A percentile compares a stretch with the other conserved stretches of the same genome.
Conservation (phyloP, 139 green algal species). For the Chlamydomonas sphaeroides region DNA sequence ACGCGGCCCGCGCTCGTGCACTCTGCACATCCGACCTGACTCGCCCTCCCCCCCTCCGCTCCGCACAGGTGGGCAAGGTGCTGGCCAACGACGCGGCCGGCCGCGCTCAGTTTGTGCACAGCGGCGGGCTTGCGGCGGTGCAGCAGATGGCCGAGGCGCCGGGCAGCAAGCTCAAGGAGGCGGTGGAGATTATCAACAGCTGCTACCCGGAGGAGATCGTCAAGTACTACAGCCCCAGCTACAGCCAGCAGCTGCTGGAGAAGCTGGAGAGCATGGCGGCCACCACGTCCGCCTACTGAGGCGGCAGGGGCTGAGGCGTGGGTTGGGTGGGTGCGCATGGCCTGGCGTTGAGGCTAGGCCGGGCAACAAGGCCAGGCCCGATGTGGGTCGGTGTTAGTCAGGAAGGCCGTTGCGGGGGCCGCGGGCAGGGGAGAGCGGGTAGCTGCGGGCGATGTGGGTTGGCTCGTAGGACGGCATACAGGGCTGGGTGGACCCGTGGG, state of each 20-base stretch:
- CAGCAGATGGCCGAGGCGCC: conserved; percentile 81
- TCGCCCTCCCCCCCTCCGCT: not conserved
- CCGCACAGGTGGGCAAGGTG: conserved; percentile 75
- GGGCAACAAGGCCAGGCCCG: no score
- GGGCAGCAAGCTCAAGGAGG: conserved; percentile 78
- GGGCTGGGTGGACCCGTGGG: no score
- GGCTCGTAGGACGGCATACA: no score
- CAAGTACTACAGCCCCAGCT: conserved; percentile 86
- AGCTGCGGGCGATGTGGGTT: no score
- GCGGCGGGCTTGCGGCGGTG: conserved; percentile 84
- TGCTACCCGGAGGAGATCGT: conserved; percentile 85
- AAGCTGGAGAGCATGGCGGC: conserved; percentile 79
- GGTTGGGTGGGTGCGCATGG: no score
- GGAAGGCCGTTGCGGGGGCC: no score
- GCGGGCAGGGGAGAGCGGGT: no score
- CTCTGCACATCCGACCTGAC: not conserved
- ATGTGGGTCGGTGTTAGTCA: no score
- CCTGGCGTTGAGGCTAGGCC: no score
- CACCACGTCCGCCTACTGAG: conserved; percentile 33
- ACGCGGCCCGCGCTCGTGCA: no score
- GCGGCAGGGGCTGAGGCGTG: no score
- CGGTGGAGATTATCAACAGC: conserved; percentile 88
- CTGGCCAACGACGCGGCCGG: conserved; percentile 81
- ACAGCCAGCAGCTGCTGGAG: conserved; percentile 81
- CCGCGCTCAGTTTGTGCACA: conserved; percentile 83